These are phyloP conservation scores for Mytilinidion resinicola DNA, from an alignment of 495 filamentous ascomycete genomes.

Conservation along the genomic window DNA sequence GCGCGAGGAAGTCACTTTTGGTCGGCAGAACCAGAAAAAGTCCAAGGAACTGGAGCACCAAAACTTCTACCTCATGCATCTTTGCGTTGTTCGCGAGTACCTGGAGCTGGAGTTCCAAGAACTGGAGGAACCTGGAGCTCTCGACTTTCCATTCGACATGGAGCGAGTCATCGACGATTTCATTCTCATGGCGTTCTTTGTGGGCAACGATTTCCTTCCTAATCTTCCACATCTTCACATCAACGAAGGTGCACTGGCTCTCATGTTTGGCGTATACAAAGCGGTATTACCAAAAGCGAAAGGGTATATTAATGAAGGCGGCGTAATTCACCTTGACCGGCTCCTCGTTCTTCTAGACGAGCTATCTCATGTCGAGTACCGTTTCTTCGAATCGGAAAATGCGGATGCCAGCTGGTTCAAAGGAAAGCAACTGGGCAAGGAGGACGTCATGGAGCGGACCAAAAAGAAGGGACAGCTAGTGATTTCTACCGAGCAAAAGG, in stretches of 20 bases:
- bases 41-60: constrained; percentile 96
- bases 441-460: constrained; percentile 57
- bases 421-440: constrained; percentile 62
- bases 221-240: constrained; percentile 96
- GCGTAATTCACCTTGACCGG: constrained; percentile 78
- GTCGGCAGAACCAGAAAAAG: constrained; percentile 74
- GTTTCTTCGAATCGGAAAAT: constrained; percentile 84
- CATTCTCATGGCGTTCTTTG: constrained; percentile 98
- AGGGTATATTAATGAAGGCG: constrained; percentile 94
- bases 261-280: constrained; percentile 98
- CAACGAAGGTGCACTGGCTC: constrained; percentile 90
- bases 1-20: constrained; percentile 96
- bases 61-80: constrained; percentile 96
- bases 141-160: constrained; percentile 83
- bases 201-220: constrained; percentile 98
- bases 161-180: constrained; percentile 98
- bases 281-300: constrained; percentile 76
- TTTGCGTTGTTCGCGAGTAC: constrained; percentile 96
- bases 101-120: constrained; percentile 96
- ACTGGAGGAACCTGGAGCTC: constrained; percentile 65
- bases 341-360: constrained; percentile 74
- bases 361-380: constrained; percentile 75
- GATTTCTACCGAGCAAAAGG: constrained; percentile 73
- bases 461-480: constrained; percentile 58
- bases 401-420: constrained; percentile 88